Base-by-base conservation (phyloP, 257 asterid species). In the Verbascum thapsus region DNA sequence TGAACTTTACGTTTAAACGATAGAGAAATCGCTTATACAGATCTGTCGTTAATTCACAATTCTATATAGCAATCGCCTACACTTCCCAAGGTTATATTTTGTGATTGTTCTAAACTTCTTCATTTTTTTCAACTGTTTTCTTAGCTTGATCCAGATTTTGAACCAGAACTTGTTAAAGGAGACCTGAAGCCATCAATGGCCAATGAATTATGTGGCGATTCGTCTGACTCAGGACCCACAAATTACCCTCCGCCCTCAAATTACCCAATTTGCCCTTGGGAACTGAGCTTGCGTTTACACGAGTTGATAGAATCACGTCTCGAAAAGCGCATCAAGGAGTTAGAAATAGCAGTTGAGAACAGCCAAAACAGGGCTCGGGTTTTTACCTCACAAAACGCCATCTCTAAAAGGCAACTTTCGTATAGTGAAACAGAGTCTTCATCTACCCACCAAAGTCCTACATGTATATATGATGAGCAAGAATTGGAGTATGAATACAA, bases 231-330 rank as follows among this genome's bases (percentile, higher is more conserved):
- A 4, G 81, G 62, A 43, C 13, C 52, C 30, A 69, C 59, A 32
- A 53, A 34, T 23, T 53, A 22, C 73, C 64, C 70, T 23, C 70
- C 59, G 30, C 86, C 87, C 52, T 72, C 70, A 67, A 75, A 88
- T 59, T 79, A 81, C 30, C 77, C 83, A 18, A 86, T 85, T 74
- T 79, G 81, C 20, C 94, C 91, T 12, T 67, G 74, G 72, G 88
- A 88, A 72, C 78, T 88, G 71, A 81, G 78, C 57, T 63, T 76
- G 53, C 74, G 84, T 17, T 84, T 85, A 54, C 94, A 88, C 8
- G 82, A 85, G 77, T 40, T 85, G 68, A 76, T 75, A 45, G 87
- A 88, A 70, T 74, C 85, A 3, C 74, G 80, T 66, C 89, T 85
- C 10, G 77, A 83, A 72, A 78, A 47, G 9, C 85, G 78, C 53